Percentiles rank a stretch among this genome's conserved stretches.
These are phyloP conservation scores for Pouteria glomerata DNA, from an alignment of 148 eudicot genomes.

Conservation along the genomic window DNA sequence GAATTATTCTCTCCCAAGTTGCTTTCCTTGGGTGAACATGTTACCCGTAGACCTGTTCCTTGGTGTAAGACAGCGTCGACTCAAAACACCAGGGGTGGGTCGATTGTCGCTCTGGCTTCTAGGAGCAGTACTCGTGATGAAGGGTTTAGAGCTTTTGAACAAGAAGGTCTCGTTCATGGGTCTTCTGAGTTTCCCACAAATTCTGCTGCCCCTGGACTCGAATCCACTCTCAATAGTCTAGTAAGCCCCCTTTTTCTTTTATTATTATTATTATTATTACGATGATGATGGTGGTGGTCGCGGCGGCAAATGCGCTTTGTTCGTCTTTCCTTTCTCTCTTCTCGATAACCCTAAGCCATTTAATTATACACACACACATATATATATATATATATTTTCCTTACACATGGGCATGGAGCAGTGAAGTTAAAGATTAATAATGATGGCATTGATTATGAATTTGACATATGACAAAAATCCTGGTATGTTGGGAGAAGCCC, in stretches of 20 bases:
- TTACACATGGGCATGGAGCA: no score
- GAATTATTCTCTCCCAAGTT: neutral
- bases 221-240: conserved; percentile 28
- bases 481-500: no score
- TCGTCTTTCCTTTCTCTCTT: no score
- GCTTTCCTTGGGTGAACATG: neutral
- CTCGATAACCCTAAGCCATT: no score
- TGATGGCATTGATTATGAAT: no score
- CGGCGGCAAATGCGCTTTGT: no score
- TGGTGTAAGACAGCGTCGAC: neutral
- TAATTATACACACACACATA: neutral
- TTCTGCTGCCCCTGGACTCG: conserved; percentile 8
- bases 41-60: neutral
- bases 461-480: no score
- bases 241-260: conserved; percentile 11
- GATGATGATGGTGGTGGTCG: no score
- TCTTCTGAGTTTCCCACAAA: conserved; percentile 7
- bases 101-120: neutral
- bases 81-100: conserved; percentile 2
- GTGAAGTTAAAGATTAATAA: no score
- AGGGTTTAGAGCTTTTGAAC: conserved; percentile 3
- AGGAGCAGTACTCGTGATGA: neutral
- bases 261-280: no score
- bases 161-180: conserved; percentile 13
- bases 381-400: no score